Percentiles rank a stretch among this genome's conserved stretches.
Evolutionary conservation across 306 rosid genomes (phyloP).

Genomic region (Gillenia trifoliata): DNA sequence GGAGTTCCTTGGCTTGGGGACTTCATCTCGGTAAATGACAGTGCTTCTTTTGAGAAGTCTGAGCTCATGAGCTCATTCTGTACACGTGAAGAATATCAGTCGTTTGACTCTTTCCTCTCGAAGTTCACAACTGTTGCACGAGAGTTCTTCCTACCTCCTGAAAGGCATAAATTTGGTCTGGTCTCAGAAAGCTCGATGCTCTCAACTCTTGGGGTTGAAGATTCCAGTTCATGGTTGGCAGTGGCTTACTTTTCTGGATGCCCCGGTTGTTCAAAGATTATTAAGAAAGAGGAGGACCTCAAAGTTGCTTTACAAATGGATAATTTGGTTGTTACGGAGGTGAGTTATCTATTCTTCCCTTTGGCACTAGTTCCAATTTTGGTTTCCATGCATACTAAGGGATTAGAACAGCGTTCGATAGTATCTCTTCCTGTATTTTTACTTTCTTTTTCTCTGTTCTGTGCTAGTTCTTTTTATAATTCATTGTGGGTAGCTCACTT

Average conservation of each 20-base stretch:
- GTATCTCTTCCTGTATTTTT: neutral
- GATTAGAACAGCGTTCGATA: neutral
- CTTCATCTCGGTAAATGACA: slow-evolving; percentile 47
- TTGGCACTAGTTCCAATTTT: neutral
- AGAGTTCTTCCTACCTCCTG: slow-evolving; percentile 69
- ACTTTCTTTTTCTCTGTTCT: neutral
- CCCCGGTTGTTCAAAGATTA: slow-evolving; percentile 61
- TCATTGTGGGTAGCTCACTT: neutral
- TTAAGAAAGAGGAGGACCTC: slow-evolving; percentile 66
- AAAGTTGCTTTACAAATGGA: slow-evolving; percentile 41
- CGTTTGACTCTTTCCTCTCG: slow-evolving; percentile 60
- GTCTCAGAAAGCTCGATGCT: slow-evolving; percentile 70
- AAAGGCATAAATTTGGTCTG: slow-evolving; percentile 63
- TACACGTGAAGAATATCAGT: slow-evolving; percentile 51
- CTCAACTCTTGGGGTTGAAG: slow-evolving; percentile 66
- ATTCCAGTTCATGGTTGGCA: slow-evolving; percentile 75
- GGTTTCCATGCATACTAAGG: neutral
- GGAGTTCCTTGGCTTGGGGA: slow-evolving; percentile 59
- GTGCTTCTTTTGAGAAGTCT: slow-evolving; percentile 27
- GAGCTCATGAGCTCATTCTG: slow-evolving; percentile 43
- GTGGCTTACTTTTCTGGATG: slow-evolving; percentile 59
- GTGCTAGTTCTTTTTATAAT: neutral
- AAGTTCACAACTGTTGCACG: slow-evolving; percentile 62
- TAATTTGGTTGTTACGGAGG: slow-evolving; percentile 63
- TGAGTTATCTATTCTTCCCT: slow-evolving; percentile 18